These are phyloP conservation scores for Elsinoe ampelina DNA, from an alignment of 2,329 filamentous ascomycete genomes.

Conservation along the genomic window DNA sequence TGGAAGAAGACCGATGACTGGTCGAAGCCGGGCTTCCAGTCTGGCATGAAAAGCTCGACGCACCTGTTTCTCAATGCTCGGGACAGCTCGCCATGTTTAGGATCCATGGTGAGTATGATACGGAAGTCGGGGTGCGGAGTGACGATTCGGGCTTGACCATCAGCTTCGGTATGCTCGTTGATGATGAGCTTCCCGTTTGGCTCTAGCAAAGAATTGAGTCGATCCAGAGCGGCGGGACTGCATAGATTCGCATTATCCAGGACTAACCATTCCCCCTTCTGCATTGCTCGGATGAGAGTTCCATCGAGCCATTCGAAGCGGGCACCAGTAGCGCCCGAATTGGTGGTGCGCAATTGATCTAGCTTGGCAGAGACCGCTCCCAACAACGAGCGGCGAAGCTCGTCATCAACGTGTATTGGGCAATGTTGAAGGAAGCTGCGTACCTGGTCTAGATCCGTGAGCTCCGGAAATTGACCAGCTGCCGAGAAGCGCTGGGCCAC, in stretches of 20 bases:
- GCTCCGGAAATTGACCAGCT: no score
- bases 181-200: slow-evolving; percentile 80
- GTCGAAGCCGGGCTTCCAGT: slow-evolving; percentile 3
- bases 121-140: slow-evolving; percentile 78
- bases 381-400: no score
- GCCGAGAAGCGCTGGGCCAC: no score
- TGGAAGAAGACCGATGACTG: not conserved
- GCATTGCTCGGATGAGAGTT: slow-evolving; percentile 75
- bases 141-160: slow-evolving; percentile 72
- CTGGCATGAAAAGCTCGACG: slow-evolving; percentile 68
- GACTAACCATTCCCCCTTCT: slow-evolving; percentile 83
- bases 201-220: slow-evolving; percentile 88
- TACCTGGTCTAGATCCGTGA: no score
- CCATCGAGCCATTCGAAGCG: slow-evolving; percentile 96
- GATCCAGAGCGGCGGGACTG: slow-evolving; percentile 85
- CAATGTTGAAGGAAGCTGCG: no score
- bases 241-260: slow-evolving; percentile 97
- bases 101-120: slow-evolving; percentile 88
- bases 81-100: slow-evolving; percentile 84
- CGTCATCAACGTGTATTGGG: no score
- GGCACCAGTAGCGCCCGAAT: slow-evolving; percentile 46
- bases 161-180: slow-evolving; percentile 80
- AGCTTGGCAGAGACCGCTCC: no score
- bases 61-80: slow-evolving; percentile 94
- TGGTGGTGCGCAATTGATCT: not conserved